Percentiles rank a stretch among this genome's conserved stretches.
These are phyloP conservation scores for Lactifluus volemus DNA, from an alignment of 768 basidiomycete species.

Conservation along the genomic window DNA sequence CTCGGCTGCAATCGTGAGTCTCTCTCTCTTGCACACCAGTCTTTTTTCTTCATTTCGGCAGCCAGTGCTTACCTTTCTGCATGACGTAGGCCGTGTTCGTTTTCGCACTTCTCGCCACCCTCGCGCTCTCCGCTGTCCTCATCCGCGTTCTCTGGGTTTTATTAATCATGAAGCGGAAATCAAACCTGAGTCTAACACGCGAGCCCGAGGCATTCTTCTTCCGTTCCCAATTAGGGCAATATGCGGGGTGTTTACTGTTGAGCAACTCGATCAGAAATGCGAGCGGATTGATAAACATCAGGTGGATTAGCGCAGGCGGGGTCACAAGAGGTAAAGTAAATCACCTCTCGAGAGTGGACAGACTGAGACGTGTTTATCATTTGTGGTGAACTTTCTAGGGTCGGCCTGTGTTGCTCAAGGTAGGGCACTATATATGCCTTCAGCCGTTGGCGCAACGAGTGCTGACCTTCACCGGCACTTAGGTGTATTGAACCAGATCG, in stretches of 20 bases:
- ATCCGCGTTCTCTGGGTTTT: neutral
- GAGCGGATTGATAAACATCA: constrained; percentile 46
- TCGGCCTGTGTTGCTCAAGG: constrained; percentile 50
- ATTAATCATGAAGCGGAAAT: constrained; percentile 25
- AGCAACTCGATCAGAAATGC: constrained; percentile 46
- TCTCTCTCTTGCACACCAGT: neutral
- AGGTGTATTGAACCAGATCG: constrained; percentile 55
- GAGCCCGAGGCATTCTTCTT: constrained; percentile 57
- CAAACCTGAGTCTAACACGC: constrained; percentile 19
- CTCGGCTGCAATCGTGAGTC: constrained; percentile 5
- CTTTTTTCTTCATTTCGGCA: too few relatives aligned
- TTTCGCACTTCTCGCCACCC: constrained; percentile 10
- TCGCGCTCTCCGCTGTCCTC: constrained; percentile 17
- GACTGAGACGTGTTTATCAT: constrained; percentile 20
- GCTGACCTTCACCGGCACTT: neutral
- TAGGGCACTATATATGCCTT: constrained; percentile 21
- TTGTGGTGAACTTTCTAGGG: neutral
- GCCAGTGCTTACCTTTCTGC: neutral
- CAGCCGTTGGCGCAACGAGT: neutral
- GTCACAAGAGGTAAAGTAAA: constrained; percentile 39
- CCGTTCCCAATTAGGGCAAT: constrained; percentile 61
- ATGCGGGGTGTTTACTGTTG: constrained; percentile 53
- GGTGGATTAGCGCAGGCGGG: constrained; percentile 38
- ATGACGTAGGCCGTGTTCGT: neutral
- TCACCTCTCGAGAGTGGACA: neutral